Evolutionary conservation across 345 rosid genomes (phyloP).

Genomic region (Nephelium lappaceum): DNA sequence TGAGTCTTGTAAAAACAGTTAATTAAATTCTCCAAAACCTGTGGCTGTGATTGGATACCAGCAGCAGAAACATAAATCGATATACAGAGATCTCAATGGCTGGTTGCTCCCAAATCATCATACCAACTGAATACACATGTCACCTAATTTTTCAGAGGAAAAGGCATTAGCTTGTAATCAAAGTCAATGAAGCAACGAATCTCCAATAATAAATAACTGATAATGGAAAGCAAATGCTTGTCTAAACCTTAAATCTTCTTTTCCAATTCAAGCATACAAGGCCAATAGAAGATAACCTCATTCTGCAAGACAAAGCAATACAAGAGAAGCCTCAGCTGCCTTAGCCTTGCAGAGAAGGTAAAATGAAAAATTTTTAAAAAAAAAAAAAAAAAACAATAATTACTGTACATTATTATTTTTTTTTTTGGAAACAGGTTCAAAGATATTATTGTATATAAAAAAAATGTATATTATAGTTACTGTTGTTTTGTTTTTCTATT

Average conservation of each 20-base stretch:
- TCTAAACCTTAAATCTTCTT: constrained; percentile 31
- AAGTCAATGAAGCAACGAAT: constrained; percentile 24
- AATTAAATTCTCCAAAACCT: neutral
- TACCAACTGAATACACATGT: constrained; percentile 23
- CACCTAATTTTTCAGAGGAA: constrained; percentile 25
- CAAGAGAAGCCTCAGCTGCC: constrained; percentile 5
- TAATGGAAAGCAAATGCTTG: constrained; percentile 3
- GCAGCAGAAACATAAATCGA: neutral
- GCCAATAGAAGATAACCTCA: constrained; percentile 21
- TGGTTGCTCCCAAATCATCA: neutral
- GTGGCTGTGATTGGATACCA: neutral
- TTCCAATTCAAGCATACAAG: constrained; percentile 54
- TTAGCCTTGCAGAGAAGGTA: constrained; percentile 25
- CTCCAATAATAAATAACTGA: neutral
- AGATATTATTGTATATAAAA: no score
- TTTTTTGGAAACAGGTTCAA: no score
- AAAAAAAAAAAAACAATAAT: neutral
- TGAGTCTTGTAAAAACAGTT: neutral
- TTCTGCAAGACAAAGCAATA: constrained; percentile 63
- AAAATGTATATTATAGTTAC: no score
- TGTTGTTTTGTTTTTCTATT: neutral
- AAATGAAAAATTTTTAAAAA: no score
- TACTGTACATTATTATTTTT: no score
- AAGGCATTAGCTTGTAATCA: constrained; percentile 30
- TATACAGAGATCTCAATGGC: neutral